Percentiles rank a stretch among this genome's conserved stretches.
These are phyloP conservation scores for Punica granatum DNA, from an alignment of 345 rosid genomes.

Conservation along the genomic window DNA sequence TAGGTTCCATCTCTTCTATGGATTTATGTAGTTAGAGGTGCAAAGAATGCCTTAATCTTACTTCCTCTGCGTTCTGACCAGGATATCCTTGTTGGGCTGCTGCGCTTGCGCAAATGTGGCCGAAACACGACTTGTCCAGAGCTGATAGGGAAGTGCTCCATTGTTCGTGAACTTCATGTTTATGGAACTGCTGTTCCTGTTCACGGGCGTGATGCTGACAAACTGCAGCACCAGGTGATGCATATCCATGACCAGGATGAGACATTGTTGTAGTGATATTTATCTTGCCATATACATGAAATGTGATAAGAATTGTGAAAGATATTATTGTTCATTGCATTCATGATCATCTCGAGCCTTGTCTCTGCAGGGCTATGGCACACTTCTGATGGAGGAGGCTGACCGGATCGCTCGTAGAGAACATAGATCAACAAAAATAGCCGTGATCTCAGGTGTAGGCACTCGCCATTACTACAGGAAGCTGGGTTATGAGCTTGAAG, in stretches of 20 bases:
- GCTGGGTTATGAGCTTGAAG: constrained; percentile 87
- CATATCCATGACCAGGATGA: background rate
- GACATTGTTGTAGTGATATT: background rate
- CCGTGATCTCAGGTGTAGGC: constrained; percentile 93
- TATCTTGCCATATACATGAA: background rate
- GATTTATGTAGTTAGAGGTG: background rate
- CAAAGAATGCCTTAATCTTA: background rate
- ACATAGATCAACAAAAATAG: constrained; percentile 79
- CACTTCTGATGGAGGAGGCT: constrained; percentile 97
- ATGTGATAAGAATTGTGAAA: background rate
- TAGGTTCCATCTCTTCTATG: background rate
- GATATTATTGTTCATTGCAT: background rate
- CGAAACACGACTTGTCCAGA: constrained; percentile 84
- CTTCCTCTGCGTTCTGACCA: constrained; percentile 14
- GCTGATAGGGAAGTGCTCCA: constrained; percentile 79
- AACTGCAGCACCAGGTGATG: constrained; percentile 94
- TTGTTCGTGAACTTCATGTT: constrained; percentile 99
- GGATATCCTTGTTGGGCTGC: constrained; percentile 95
- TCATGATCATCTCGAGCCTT: background rate
- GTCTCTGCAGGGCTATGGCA: constrained; percentile 72
- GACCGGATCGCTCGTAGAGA: constrained; percentile 72
- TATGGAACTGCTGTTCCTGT: constrained; percentile 99
- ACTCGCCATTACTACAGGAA: constrained; percentile 94
- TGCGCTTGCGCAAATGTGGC: constrained; percentile 88
- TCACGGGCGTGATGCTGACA: constrained; percentile 92